These are phyloP conservation scores for Apiotrichum mycotoxinovorans DNA, from an alignment of 1,284 basidiomycete species.

Conservation along the genomic window DNA sequence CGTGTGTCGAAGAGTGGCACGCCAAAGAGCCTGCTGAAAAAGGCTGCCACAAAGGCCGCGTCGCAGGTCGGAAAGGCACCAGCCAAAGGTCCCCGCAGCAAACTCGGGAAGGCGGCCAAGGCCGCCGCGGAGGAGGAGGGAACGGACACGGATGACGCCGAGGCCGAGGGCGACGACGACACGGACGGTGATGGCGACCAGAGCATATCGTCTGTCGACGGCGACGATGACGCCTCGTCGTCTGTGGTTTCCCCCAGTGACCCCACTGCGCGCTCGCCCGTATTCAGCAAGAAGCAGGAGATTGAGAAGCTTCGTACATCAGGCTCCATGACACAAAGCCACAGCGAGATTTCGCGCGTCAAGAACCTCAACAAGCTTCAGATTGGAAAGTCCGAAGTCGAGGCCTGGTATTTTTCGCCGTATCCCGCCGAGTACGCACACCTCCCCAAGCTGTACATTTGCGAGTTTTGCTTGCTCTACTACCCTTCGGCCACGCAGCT, in stretches of 20 bases:
- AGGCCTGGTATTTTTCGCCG: slow-evolving; percentile 99
- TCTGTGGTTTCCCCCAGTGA: slow-evolving; percentile 51
- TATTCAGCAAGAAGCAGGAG: slow-evolving; percentile 92
- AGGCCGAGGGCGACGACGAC: slow-evolving; percentile 57
- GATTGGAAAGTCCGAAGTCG: slow-evolving; percentile 93
- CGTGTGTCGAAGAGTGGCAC: slow-evolving; percentile 19
- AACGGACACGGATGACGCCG: slow-evolving; percentile 26
- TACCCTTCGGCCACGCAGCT: slow-evolving; percentile 85
- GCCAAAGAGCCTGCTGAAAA: slow-evolving; percentile 61
- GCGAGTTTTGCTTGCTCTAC: slow-evolving; percentile 95
- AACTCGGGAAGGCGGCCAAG: slow-evolving; percentile 19
- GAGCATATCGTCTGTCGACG: slow-evolving; percentile 53
- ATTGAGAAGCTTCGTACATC: slow-evolving; percentile 97
- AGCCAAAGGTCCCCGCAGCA: slow-evolving; percentile 29
- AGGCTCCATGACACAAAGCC: slow-evolving; percentile 98
- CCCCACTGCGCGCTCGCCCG: slow-evolving; percentile 51
- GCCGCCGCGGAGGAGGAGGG: slow-evolving; percentile 52
- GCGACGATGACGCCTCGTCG: slow-evolving; percentile 44
- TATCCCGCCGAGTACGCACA: slow-evolving; percentile 98
- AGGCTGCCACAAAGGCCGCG: slow-evolving; percentile 68
- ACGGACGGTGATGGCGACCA: slow-evolving; percentile 57
- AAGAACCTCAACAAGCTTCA: slow-evolving; percentile 97
- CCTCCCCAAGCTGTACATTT: slow-evolving; percentile 90
- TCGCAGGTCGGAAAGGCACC: slow-evolving; percentile 46
- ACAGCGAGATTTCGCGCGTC: slow-evolving; percentile 93